Conservation (phyloP, 2,329 filamentous ascomycete species). For the Trichoderma brevicompactum region DNA sequence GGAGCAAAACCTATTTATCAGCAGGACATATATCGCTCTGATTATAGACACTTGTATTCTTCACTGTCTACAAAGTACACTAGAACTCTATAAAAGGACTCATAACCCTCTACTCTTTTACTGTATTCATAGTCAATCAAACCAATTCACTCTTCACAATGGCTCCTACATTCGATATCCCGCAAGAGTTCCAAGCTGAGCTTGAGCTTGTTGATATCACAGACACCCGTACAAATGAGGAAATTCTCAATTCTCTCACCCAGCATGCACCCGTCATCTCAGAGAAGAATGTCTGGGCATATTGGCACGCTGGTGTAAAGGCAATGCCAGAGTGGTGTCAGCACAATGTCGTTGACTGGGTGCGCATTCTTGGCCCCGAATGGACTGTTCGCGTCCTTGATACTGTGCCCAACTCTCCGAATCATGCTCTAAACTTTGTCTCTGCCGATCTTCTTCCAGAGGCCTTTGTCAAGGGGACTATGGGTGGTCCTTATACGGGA, state of each 20-base stretch:
- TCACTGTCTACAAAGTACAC: too few relatives aligned
- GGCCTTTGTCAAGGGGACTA: slow-evolving; percentile 46
- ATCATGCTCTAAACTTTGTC: slow-evolving; percentile 44
- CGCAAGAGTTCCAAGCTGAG: not conserved
- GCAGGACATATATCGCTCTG: too few relatives aligned
- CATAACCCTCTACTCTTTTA: not conserved
- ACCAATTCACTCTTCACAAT: not conserved
- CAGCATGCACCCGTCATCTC: slow-evolving; percentile 29
- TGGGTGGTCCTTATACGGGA: slow-evolving; percentile 50
- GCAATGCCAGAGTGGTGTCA: slow-evolving; percentile 36
- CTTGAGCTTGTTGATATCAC: not conserved
- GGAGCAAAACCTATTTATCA: not conserved
- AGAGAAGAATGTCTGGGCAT: slow-evolving; percentile 50
- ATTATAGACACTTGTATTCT: too few relatives aligned
- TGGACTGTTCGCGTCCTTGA: slow-evolving; percentile 50
- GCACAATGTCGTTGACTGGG: slow-evolving; percentile 46
- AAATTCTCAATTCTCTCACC: not conserved
- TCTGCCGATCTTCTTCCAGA: slow-evolving; percentile 43
- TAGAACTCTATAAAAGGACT: not conserved
- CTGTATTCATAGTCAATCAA: not conserved
- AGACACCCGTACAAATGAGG: not conserved
- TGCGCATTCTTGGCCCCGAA: slow-evolving; percentile 37
- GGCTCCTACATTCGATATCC: not conserved
- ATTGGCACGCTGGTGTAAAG: slow-evolving; percentile 45
- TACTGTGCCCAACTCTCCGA: slow-evolving; percentile 42